These are phyloP conservation scores for Alnus glutinosa DNA, from an alignment of 306 rosid genomes.

Conservation along the genomic window DNA sequence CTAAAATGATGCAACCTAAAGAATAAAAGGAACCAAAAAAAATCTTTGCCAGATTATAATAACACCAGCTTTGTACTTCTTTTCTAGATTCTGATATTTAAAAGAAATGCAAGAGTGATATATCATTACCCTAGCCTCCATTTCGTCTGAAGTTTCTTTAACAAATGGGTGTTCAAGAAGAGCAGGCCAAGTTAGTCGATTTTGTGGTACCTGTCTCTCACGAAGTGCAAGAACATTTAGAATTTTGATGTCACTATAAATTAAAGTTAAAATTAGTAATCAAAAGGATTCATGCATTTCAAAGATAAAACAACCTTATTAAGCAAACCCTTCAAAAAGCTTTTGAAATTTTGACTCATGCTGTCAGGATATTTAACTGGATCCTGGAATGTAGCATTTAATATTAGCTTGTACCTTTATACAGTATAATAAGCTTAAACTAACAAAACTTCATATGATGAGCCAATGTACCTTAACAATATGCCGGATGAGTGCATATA, in stretches of 20 bases:
- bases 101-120: constrained; percentile 24
- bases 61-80: neutral
- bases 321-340: constrained; percentile 88
- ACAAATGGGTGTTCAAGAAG: constrained; percentile 96
- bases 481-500: constrained; percentile 89
- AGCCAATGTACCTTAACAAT: constrained; percentile 78
- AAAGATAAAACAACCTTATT: constrained; percentile 69
- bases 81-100: neutral
- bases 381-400: constrained; percentile 58
- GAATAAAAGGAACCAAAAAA: neutral
- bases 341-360: constrained; percentile 81
- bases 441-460: constrained; percentile 12
- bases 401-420: constrained; percentile 28
- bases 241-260: constrained; percentile 17
- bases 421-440: constrained; percentile 7
- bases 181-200: constrained; percentile 94
- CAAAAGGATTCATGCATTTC: constrained; percentile 19
- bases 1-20: neutral
- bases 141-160: constrained; percentile 61
- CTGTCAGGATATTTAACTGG: constrained; percentile 95
- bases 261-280: constrained; percentile 23
- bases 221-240: constrained; percentile 25
- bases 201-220: constrained; percentile 76
- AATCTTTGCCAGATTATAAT: neutral
- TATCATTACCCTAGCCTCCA: constrained; percentile 59